Evolutionary conservation across 176 grass and related monocot genomes (phyloP), one percentile per base, ranked within the genome.

Genomic region (Cenchrus purpureus): DNA sequence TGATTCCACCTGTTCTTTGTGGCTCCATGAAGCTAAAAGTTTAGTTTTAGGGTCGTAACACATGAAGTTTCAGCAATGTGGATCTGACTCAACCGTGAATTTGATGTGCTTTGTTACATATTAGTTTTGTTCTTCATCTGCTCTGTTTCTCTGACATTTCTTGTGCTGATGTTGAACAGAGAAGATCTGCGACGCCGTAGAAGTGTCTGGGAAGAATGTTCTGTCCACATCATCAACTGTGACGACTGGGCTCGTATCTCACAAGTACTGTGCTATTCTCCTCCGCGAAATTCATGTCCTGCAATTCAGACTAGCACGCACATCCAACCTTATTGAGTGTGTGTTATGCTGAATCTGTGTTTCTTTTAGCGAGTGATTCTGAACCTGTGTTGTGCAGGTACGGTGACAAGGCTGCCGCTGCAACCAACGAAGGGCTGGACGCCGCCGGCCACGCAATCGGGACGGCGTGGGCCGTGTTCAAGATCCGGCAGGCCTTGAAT

Each of bases 151-250:
- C 74, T 91, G 40, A 69, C 34, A 67, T 69, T 11, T 53, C 31
- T 56, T 17, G 17, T 71, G 6, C 53, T 71, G 12, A 5, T 76
- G 9, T 71, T 31, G 59, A 87, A 87, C 90, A 97, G 95, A 82
- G 10, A 97, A 95, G 79, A 91, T 95, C 54, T 93, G 86, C 0
- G 95, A 97, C 3, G 95, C 95, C 1, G 88, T 97, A 31, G 95
- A 97, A 82, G 82, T 91, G 86, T 70, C 95, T 12, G 92, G 95
- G 64, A 97, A 87, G 89, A 91, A 93, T 79, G 95, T 97, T n/a
- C 68, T 95, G 1, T 91, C 95, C 0, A 97, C 92, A 79, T 97
- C 95, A 20, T 97, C 95, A 6, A 90, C 86, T 8, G 95, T 93
- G 65, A 97, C 95, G 6, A 97, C 92, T 14, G 88, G 79, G 10